Percentiles rank a stretch among this genome's conserved stretches.
phyloP scores from a whole-genome alignment of 225 moss, liverwort and hornwort genomes.

The Thuidium tamariscinum region DNA sequence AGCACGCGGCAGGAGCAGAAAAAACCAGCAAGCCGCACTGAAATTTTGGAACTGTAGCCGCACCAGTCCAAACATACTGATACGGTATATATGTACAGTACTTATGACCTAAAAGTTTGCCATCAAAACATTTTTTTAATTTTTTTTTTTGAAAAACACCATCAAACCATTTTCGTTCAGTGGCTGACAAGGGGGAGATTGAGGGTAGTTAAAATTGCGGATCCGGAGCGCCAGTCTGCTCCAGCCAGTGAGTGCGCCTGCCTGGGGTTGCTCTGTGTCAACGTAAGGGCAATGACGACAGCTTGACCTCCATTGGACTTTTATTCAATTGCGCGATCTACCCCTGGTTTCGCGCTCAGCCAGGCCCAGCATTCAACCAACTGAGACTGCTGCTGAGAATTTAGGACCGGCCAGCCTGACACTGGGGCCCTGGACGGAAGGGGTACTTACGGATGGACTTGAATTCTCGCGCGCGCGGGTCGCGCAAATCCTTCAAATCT shows the following conservation, averaged over 20 bases:
- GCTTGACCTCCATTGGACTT: not conserved
- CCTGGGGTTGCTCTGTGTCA: rapidly evolving
- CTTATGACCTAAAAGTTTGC: not conserved
- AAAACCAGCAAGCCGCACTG: not conserved
- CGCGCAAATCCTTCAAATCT: not conserved
- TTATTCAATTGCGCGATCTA: not conserved
- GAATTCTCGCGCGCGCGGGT: not conserved
- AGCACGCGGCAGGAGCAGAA: not conserved
- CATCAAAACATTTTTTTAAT: not conserved
- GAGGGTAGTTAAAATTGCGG: not conserved
- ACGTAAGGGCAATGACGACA: not conserved
- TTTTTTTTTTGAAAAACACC: no score
- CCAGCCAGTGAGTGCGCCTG: not conserved
- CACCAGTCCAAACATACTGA: not conserved
- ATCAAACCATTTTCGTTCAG: no score
- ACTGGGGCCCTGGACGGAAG: no score
- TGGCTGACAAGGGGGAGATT: no score
- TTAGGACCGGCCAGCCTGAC: not conserved
- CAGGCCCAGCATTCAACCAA: not conserved
- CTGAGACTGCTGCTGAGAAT: not conserved
- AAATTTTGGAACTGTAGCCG: not conserved
- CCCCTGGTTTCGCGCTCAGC: not conserved
- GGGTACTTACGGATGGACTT: not conserved
- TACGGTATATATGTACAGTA: no score
- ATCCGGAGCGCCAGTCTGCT: not conserved